These are phyloP conservation scores for Porphyrellus sp. DNA, from an alignment of 1,284 basidiomycete species.

Conservation along the genomic window DNA sequence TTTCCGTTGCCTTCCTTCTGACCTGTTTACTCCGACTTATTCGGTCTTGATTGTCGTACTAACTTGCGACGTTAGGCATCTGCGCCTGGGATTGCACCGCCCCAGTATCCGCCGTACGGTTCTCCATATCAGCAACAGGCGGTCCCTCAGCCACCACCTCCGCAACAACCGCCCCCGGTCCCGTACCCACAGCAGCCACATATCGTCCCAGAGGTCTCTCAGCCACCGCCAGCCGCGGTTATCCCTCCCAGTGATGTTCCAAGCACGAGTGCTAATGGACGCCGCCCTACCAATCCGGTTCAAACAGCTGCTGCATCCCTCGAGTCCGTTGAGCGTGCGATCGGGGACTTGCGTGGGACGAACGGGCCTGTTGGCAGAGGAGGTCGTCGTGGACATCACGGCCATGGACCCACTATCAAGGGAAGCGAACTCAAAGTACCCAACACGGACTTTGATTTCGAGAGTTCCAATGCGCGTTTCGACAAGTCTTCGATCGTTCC, in stretches of 20 bases:
- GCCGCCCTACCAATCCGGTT: conserved; percentile 46
- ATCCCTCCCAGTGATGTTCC: conserved; percentile 20
- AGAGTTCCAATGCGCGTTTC: conserved; percentile 68
- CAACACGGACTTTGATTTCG: conserved; percentile 73
- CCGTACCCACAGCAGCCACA: conserved; percentile 30
- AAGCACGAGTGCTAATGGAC: conserved; percentile 26
- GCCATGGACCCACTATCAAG: conserved; percentile 25
- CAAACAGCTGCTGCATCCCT: conserved; percentile 71
- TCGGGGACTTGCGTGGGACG: conserved; percentile 68
- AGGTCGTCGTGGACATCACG: conserved; percentile 36
- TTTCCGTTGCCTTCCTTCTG: conserved; percentile 62
- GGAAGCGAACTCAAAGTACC: conserved; percentile 53
- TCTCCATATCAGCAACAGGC: conserved; percentile 32
- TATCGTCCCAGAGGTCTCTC: conserved; percentile 29
- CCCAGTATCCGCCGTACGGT: conserved; percentile 31
- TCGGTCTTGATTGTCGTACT: conserved; percentile 3
- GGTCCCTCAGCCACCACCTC: conserved; percentile 27
- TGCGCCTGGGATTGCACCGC: conserved; percentile 33
- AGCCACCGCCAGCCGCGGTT: conserved; percentile 18
- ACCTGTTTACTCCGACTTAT: conserved; percentile 17
- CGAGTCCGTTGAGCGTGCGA: conserved; percentile 73
- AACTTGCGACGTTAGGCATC: conserved; percentile 32
- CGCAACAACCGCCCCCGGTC: conserved; percentile 22
- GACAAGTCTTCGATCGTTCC: conserved; percentile 60
- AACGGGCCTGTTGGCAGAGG: conserved; percentile 43